phyloP scores from a whole-genome alignment of 257 asterid species.

The Solanum pennellii region DNA sequence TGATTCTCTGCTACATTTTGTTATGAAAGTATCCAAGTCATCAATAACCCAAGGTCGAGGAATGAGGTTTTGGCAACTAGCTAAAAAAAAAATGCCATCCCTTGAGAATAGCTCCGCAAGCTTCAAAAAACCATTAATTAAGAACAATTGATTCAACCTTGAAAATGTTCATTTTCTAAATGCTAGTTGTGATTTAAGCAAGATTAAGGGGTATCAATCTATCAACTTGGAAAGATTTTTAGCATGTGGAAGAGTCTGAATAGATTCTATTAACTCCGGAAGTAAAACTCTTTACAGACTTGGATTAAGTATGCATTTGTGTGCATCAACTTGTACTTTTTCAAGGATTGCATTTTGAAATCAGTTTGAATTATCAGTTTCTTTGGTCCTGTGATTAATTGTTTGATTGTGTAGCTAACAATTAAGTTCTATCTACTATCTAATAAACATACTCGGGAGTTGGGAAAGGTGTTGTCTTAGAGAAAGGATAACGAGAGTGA shows the following conservation, averaged over 20 bases:
- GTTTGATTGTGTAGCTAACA: not conserved
- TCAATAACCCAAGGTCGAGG: conserved; percentile 99
- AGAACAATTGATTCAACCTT: not conserved
- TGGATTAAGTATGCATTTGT: not conserved
- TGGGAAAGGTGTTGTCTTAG: not conserved
- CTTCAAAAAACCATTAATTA: conserved; percentile 27
- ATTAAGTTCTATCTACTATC: not conserved
- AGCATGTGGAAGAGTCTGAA: not conserved
- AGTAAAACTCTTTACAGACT: not conserved
- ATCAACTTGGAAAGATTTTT: not conserved
- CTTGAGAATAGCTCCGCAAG: conserved; percentile 89
- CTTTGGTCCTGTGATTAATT: not conserved
- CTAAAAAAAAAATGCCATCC: conserved; percentile 92
- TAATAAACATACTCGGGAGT: not conserved
- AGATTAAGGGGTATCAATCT: not conserved
- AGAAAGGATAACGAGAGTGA: not conserved
- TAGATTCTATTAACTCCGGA: not conserved
- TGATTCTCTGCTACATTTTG: conserved; percentile 48
- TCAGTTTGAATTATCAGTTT: not conserved
- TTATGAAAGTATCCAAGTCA: conserved; percentile 70
- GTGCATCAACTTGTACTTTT: not conserved
- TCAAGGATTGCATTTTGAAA: not conserved
- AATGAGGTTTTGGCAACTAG: conserved; percentile 89
- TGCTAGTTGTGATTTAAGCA: not conserved
- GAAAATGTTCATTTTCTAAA: not conserved